Conservation (phyloP, 768 basidiomycete genomes). For the Lactarius hengduanensis region DNA sequence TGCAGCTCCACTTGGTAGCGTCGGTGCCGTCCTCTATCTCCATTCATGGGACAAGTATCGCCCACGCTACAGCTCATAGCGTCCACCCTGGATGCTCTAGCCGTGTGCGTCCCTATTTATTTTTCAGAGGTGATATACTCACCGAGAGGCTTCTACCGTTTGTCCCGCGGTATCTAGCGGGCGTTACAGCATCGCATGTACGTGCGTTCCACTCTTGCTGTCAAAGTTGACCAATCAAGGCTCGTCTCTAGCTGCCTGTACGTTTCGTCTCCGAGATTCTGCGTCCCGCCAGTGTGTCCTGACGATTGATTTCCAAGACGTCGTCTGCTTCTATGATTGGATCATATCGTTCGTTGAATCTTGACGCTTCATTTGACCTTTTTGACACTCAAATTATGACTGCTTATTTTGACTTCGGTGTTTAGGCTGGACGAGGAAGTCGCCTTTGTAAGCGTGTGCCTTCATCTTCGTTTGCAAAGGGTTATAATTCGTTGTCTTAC, state of each 20-base stretch:
- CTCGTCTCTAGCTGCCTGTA: slow-evolving; percentile 15
- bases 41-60: not conserved
- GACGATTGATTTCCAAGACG: slow-evolving; percentile 13
- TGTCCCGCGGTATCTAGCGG: slow-evolving; percentile 12
- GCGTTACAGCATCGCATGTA: slow-evolving; percentile 19
- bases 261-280: not conserved
- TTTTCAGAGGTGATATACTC: not conserved
- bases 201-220: not conserved
- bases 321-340: slow-evolving; percentile 29
- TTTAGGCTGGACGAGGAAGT: slow-evolving; percentile 23
- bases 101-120: not conserved
- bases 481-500: not conserved
- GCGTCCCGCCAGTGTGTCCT: not conserved
- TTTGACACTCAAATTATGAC: not conserved
- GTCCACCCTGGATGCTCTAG: not conserved
- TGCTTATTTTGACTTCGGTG: not conserved
- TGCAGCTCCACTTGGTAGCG: not conserved
- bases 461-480: too few relatives aligned
- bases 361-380: not conserved
- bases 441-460: slow-evolving; percentile 4
- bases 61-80: not conserved
- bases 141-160: not conserved
- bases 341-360: slow-evolving; percentile 24
- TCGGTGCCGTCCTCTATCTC: not conserved
- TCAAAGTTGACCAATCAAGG: not conserved